Evolutionary conservation across 2,329 filamentous ascomycete species (phyloP), one percentile per base, ranked within the genome.

Genomic region (Akanthomyces dipterigenus): DNA sequence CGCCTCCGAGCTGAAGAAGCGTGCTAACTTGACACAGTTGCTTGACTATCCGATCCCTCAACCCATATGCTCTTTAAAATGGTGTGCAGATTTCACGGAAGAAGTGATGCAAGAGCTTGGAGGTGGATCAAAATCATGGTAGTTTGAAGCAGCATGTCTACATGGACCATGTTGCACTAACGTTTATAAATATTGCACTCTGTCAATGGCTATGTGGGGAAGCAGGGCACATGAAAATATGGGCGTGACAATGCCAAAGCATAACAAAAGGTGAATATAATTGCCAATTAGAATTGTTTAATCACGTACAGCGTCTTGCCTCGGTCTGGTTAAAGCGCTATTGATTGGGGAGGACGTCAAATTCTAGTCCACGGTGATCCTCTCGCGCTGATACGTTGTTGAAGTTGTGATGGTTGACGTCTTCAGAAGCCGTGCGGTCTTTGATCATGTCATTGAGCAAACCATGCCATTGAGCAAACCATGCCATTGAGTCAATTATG

Each of bases 1-100:
- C 36, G 11, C 3, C 24, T n/a, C 5, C 26, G 3, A 8, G 57
- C 50, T 24, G 9, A 31, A 24, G 12, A 45, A 38, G 16, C 20
- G 54, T 46, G 24, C 43, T 48, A 43, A 59, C 72, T 72, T 64
- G 34, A 31, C 16, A 26, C 18, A 92, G 89, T 68, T 93, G 89
- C 80, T 76, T 93, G 75, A 92, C 89, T n/a, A 92, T 92, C 70
- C 87, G 89, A 64, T 91, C 89, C 43, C 77, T 92, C 69, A 93
- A 93, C 79, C 89, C 89, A 18, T 93, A 88, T 72, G 89, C 89
- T 59, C 75, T 86, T 68, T 85, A 73, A 73, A 14, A 59, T 42
- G 56, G 43, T 43, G 22, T 26, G 46, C n/a, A 36, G n/a, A 12
- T 24, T 43, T 51, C 22, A 22, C 51, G 38, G 46, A 50, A 51